These are phyloP conservation scores for Calocera viscosa DNA, from an alignment of 768 basidiomycete species.

Conservation along the genomic window DNA sequence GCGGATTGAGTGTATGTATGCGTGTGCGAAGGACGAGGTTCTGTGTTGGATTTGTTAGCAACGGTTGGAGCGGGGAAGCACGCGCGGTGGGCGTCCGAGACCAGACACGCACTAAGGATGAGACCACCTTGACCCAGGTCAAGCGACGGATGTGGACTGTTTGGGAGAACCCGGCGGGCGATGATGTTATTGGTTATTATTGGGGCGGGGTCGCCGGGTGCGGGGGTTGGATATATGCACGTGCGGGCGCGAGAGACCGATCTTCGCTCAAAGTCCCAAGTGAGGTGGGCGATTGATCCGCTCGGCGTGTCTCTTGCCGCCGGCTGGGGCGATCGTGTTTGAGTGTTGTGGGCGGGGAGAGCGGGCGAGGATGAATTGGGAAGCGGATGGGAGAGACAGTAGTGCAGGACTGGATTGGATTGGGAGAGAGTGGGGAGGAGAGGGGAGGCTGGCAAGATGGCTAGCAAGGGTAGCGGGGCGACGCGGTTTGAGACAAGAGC, in stretches of 20 bases:
- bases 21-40: background rate
- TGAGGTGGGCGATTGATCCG: too few species aligned
- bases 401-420: background rate
- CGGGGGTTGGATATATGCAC: background rate
- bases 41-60: slow-evolving; percentile 3
- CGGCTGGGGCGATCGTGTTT: background rate
- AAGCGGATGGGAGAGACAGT: background rate
- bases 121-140: background rate
- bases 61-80: background rate
- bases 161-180: background rate
- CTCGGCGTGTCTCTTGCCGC: background rate
- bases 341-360: background rate
- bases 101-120: background rate
- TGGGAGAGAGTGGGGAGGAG: background rate
- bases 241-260: background rate
- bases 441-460: slow-evolving; percentile 7
- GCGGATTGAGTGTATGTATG: background rate
- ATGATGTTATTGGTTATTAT: background rate
- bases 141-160: too few species aligned
- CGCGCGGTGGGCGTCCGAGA: background rate
- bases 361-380: background rate
- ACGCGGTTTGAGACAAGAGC: background rate
- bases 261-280: too few species aligned
- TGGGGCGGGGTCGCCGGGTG: too few species aligned
- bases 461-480: background rate